Evolutionary conservation across 768 basidiomycete genomes (phyloP).

Genomic region (Mycena filopes): DNA sequence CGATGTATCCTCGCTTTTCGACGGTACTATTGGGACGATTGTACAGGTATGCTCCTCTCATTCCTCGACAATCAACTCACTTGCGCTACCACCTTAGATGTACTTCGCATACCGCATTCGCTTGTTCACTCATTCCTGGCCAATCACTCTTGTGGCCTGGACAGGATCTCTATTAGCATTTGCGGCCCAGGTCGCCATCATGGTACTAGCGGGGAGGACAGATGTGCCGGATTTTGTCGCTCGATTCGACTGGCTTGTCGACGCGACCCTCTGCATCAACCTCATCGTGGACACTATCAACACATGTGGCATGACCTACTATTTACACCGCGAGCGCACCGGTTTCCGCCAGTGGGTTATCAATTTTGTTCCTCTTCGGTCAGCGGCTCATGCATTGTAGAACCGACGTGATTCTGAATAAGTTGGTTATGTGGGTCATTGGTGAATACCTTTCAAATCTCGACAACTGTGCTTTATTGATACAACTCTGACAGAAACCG

Average conservation of each 20-base stretch:
- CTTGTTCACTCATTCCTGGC: background rate
- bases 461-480: no score
- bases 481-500: background rate
- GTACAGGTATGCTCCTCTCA: no score
- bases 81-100: background rate
- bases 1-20: background rate
- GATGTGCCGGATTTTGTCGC: background rate
- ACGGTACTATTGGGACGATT: conserved; percentile 1
- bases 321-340: background rate
- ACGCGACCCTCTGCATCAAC: background rate
- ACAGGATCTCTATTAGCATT: background rate
- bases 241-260: background rate
- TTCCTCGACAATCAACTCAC: no score
- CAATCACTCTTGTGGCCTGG: background rate
- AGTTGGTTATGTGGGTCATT: background rate
- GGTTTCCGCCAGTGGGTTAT: background rate
- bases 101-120: conserved; percentile 9
- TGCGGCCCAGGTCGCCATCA: background rate
- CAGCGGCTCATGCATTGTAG: background rate
- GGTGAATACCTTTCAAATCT: no score
- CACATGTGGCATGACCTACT: background rate
- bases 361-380: background rate
- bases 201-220: background rate
- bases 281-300: conserved; percentile 1
- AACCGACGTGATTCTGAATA: background rate